phyloP scores from a whole-genome alignment of 2,329 filamentous ascomycete genomes.

The Fusarium sp. region DNA sequence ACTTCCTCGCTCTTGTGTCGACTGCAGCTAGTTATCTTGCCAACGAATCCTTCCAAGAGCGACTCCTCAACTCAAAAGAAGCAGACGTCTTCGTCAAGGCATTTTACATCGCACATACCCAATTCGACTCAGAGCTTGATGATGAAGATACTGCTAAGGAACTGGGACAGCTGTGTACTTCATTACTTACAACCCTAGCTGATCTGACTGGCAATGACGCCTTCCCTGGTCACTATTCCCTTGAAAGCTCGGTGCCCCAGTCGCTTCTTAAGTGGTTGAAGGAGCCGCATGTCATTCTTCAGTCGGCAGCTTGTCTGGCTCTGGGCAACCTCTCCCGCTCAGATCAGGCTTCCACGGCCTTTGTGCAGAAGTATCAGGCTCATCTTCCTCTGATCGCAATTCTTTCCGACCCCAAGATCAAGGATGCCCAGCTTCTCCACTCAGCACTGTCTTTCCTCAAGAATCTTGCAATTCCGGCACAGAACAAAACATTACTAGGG shows the following conservation, averaged over 20 bases:
- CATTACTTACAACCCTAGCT: conserved; percentile 64
- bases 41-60: conserved; percentile 62
- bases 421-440: conserved; percentile 66
- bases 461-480: conserved; percentile 69
- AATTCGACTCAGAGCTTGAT: conserved; percentile 57
- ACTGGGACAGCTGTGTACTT: conserved; percentile 61
- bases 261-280: conserved; percentile 62
- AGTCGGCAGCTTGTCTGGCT: conserved; percentile 69
- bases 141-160: conserved; percentile 58
- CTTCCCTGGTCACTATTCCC: conserved; percentile 57
- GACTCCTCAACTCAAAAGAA: conserved; percentile 56
- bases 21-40: conserved; percentile 68
- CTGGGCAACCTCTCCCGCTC: conserved; percentile 72
- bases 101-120: conserved; percentile 61
- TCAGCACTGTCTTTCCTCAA: conserved; percentile 70
- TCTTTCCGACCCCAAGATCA: conserved; percentile 55
- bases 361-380: conserved; percentile 58
- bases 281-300: conserved; percentile 57
- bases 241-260: conserved; percentile 56
- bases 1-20: conserved; percentile 64
- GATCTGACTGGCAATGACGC: conserved; percentile 64
- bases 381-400: conserved; percentile 60
- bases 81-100: conserved; percentile 60
- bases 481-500: conserved; percentile 66
- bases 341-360: conserved; percentile 63